phyloP scores from a whole-genome alignment of 129 eudicot species.

The Chrysanthemum makinoi region DNA sequence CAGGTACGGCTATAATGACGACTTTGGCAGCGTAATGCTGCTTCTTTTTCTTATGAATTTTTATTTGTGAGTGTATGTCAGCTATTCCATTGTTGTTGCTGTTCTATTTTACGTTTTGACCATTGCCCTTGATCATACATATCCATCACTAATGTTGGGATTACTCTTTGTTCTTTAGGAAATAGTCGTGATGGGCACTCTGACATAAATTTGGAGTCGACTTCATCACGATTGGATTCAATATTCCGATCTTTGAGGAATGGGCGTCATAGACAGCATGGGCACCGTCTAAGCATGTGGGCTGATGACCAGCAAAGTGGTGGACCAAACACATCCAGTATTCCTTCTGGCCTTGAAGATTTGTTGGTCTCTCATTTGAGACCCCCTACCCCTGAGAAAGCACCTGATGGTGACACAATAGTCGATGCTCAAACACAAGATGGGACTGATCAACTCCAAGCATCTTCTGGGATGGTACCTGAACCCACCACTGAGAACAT shows the following conservation, averaged over 20 bases:
- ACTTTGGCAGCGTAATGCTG: too few species aligned
- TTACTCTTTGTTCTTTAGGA: conserved; percentile 33
- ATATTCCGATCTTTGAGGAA: conserved; percentile 77
- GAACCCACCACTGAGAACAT: conserved; percentile 43
- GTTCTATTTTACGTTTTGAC: too few species aligned
- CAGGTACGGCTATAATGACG: conserved; percentile 42
- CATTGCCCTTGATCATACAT: background rate
- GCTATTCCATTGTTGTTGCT: too few species aligned
- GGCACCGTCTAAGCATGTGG: conserved; percentile 84
- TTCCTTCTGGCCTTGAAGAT: conserved; percentile 91
- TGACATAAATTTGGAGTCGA: conserved; percentile 57
- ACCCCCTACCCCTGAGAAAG: conserved; percentile 57
- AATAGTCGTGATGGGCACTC: conserved; percentile 52
- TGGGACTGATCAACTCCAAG: conserved; percentile 47
- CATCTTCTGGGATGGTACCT: conserved; percentile 43
- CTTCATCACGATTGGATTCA: conserved; percentile 77
- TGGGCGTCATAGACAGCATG: conserved; percentile 96
- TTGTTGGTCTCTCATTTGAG: conserved; percentile 73
- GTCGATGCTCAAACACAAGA: conserved; percentile 45
- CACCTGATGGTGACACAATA: conserved; percentile 42
- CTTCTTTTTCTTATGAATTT: too few species aligned
- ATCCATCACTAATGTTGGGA: background rate
- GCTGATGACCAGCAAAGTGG: conserved; percentile 68
- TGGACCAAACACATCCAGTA: conserved; percentile 68
- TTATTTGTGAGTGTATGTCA: background rate